phyloP scores from a whole-genome alignment of 352 stramenopile genomes.

The Phytophthora meadii region DNA sequence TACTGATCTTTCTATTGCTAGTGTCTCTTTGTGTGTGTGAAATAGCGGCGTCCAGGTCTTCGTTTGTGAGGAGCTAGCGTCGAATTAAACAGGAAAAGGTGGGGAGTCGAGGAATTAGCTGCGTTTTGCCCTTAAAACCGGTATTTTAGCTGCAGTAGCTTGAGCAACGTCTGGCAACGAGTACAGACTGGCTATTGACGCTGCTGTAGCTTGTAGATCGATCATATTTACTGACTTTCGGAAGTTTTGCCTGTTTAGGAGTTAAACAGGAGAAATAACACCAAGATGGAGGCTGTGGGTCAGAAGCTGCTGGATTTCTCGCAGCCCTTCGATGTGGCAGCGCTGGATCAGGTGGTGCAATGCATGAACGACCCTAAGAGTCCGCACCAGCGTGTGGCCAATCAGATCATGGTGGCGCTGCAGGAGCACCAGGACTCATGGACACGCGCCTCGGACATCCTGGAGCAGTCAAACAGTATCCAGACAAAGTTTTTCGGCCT shows the following conservation, averaged over 20 bases:
- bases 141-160: slow-evolving; percentile 1
- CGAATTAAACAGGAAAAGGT: slow-evolving; percentile 29
- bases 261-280: slow-evolving; percentile 5
- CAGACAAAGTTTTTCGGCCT: slow-evolving; percentile 95
- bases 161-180: background rate
- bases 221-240: slow-evolving; percentile 3
- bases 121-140: background rate
- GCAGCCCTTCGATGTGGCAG: slow-evolving; percentile 95
- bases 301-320: slow-evolving; percentile 94
- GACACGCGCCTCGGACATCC: slow-evolving; percentile 95
- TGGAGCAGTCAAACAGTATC: slow-evolving; percentile 92
- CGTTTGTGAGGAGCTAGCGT: slow-evolving; percentile 7
- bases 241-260: slow-evolving; percentile 9
- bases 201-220: background rate
- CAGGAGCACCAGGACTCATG: slow-evolving; percentile 94
- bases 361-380: slow-evolving; percentile 96
- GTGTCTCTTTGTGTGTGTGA: slow-evolving; percentile 29
- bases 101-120: slow-evolving; percentile 8
- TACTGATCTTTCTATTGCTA: background rate
- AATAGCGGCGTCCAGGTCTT: slow-evolving; percentile 25
- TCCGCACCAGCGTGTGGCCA: slow-evolving; percentile 92
- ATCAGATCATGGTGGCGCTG: slow-evolving; percentile 94
- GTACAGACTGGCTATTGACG: background rate
- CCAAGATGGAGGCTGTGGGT: slow-evolving; percentile 87
- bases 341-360: slow-evolving; percentile 97